A percentile compares a stretch with the other conserved stretches of the same genome.
Conservation (phyloP, 2,329 filamentous ascomycete genomes). For the Monosporascus sp. region DNA sequence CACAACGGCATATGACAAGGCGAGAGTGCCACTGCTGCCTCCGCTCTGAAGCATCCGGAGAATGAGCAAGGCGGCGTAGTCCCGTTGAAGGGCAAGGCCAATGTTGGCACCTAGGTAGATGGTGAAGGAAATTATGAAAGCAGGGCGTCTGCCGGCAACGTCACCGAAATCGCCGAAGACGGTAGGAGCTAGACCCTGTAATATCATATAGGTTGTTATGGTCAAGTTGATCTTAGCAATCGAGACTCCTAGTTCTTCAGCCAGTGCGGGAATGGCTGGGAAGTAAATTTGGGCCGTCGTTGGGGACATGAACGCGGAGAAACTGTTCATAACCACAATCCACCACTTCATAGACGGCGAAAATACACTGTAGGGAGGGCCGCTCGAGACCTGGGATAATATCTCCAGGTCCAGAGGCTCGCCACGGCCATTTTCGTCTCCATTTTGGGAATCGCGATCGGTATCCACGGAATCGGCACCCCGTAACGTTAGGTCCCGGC, state of each 20-base stretch:
- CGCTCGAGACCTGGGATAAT: constrained; percentile 30
- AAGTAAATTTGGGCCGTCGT: constrained; percentile 57
- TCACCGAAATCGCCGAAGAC: constrained; percentile 60
- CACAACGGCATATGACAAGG: constrained; percentile 65
- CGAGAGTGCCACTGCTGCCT: constrained; percentile 64
- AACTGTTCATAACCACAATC: constrained; percentile 47
- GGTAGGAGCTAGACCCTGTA: constrained; percentile 57
- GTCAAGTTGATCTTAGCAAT: constrained; percentile 42
- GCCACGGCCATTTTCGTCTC: constrained; percentile 6
- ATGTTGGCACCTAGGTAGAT: constrained; percentile 57
- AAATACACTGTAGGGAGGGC: constrained; percentile 37
- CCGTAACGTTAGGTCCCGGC: constrained; percentile 7
- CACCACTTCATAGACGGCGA: constrained; percentile 40
- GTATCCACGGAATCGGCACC: constrained; percentile 5
- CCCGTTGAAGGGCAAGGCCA: constrained; percentile 52
- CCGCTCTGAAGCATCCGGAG: constrained; percentile 58
- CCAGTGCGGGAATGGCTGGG: constrained; percentile 35
- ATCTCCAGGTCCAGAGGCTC: constrained; percentile 25
- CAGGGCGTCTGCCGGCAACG: constrained; percentile 54
- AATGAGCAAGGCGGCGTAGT: constrained; percentile 53
- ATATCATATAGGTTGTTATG: constrained; percentile 57
- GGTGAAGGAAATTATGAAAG: constrained; percentile 52
- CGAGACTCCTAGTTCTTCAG: constrained; percentile 33
- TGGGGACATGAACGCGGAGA: constrained; percentile 51
- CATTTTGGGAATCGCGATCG: constrained; percentile 7